Evolutionary conservation across 2,329 filamentous ascomycete species (phyloP), one percentile per base, ranked within the genome.

Genomic region (Aspergillus sp.): DNA sequence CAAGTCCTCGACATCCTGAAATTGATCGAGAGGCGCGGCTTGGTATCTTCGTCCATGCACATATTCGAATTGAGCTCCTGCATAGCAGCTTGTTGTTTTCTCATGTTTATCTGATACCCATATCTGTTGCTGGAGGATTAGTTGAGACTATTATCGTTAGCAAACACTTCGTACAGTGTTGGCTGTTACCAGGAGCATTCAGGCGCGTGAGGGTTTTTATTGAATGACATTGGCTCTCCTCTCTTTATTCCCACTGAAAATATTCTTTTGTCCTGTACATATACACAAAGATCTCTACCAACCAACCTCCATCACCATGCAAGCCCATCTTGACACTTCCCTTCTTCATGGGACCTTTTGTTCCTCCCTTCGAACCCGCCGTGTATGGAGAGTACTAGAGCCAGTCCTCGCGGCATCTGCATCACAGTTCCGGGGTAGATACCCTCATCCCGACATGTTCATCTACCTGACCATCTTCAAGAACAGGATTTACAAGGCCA

Each of bases 331-430:
- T 29, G 13, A 24, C 11, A 27, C 12, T 11, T 29, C 16, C 16
- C n/a, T 22, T 15, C 14, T 34, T 16, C 30, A 28, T 10, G 42
- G 44, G 1, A 35, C 36, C n/a, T 67, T 67, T 47, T 63, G 59
- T 42, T 48, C 53, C n/a, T 53, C 51, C 11, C 56, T 68, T 8
- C 57, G 58, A 8, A 44, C 48, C 17, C 58, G 60, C 14, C 44
- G 55, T 4, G 51, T 64, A 17, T 64, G 61, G 55, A 47, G 46
- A 11, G 36, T 43, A 15, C 39, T 57, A 8, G 43, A 36, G 7
- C 51, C 46, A 17, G 24, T 44, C 15, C 30, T 57, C 8, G 35
- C 35, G 10, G 16, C 33, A 13, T 36, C 34, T 4, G 15, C 33
- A 7, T 15, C 32, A 15, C 36, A 16, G 17, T 29, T 52, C 2